Evolutionary conservation across 2,329 filamentous ascomycete genomes (phyloP), one percentile per base, ranked within the genome.

Genomic region (Dactylellina drechsleri): DNA sequence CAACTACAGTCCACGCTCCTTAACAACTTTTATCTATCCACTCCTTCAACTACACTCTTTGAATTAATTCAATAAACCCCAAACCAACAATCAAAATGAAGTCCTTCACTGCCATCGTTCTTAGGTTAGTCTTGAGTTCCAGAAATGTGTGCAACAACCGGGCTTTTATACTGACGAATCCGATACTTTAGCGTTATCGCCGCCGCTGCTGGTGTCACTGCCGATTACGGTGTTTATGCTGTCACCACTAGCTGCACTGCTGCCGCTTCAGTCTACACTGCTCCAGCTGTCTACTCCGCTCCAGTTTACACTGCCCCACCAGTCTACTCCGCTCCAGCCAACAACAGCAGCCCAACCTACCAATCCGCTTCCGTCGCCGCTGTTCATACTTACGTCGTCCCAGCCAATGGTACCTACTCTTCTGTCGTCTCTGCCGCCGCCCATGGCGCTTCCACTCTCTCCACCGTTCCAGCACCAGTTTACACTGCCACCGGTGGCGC

Each of bases 31-130:
- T 26, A 13, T 23, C 26, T 54, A 15, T 36, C 13, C 23, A 36
- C 52, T 54, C 52, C 26, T 23, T 52, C 47, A 52, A 20, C 1
- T 20, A 52, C 47, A 47, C 43, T 52, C 47, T 23, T 52, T 52
- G n/a, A 52, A 8, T 36, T 8, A 36, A 36, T 36, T 36, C 10
- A 47, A 47, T 47, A 52, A 52, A 26, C 52, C 13, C 28, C 26
- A 20, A 13, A 54, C 26, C 26, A n/a, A 54, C 6, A 36, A 54
- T 45, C 54, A 58, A 58, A 58, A 58, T 58, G 54, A 20, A 58
- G 12, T 58, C 54, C 36, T 58, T 58, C 54, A 58, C 54, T 23
- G 47, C 47, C 23, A 45, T 45, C 54, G 23, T 45, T 16, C n/a
- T 45, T 7, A 58, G 36, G 54, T 58, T 20, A 45, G 54, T 13